These are phyloP conservation scores for Chalara sp. DNA, from an alignment of 2,329 filamentous ascomycete genomes.

Conservation along the genomic window DNA sequence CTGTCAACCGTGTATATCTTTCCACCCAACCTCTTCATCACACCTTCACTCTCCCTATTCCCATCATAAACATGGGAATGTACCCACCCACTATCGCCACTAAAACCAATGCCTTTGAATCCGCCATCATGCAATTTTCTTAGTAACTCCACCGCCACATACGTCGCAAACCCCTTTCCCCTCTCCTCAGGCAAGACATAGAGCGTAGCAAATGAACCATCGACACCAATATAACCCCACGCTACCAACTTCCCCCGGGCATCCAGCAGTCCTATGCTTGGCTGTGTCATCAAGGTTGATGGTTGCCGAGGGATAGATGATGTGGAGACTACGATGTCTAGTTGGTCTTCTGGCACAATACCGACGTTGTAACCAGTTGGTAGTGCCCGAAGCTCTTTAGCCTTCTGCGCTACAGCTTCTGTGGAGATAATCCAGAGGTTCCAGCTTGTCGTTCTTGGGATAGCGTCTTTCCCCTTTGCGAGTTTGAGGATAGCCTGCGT, in stretches of 20 bases:
- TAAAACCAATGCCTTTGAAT: slow-evolving; percentile 20
- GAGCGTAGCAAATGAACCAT: slow-evolving; percentile 22
- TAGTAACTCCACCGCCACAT: slow-evolving; percentile 18
- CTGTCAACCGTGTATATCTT: slow-evolving; percentile 10
- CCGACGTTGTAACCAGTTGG: slow-evolving; percentile 13
- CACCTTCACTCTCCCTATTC: slow-evolving; percentile 24
- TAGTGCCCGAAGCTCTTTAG: slow-evolving; percentile 1
- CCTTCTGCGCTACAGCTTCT: neutral
- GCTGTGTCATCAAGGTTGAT: slow-evolving; percentile 16
- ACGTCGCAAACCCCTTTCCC: slow-evolving; percentile 20
- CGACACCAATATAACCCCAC: slow-evolving; percentile 24
- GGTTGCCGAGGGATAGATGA: slow-evolving; percentile 19
- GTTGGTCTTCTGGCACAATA: slow-evolving; percentile 18
- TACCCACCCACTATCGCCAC: slow-evolving; percentile 21
- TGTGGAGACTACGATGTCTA: slow-evolving; percentile 22
- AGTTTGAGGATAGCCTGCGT: slow-evolving; percentile 8
- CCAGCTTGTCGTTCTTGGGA: slow-evolving; percentile 15
- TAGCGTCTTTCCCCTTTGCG: slow-evolving; percentile 7
- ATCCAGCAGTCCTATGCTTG: slow-evolving; percentile 19
- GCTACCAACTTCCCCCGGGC: slow-evolving; percentile 13
- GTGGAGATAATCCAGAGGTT: slow-evolving; percentile 16
- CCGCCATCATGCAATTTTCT: slow-evolving; percentile 12
- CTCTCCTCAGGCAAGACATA: slow-evolving; percentile 23
- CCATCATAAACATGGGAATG: slow-evolving; percentile 24
- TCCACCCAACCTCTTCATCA: slow-evolving; percentile 20